phyloP scores from a whole-genome alignment of 2,329 filamentous ascomycete genomes.

The Fusarium mundagurra region DNA sequence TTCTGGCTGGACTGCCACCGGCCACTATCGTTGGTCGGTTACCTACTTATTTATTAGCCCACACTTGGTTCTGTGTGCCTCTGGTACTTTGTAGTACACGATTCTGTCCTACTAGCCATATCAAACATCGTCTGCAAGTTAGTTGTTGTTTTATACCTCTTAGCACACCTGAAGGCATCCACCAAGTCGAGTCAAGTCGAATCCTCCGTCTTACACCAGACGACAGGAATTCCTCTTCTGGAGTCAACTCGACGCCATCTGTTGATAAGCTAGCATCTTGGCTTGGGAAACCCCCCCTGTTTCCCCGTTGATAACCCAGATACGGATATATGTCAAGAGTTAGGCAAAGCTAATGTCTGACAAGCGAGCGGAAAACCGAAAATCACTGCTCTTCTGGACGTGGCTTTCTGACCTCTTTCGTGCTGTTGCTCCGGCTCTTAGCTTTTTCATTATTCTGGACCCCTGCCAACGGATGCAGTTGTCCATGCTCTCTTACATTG shows the following conservation, averaged over 20 bases:
- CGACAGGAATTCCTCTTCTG: neutral
- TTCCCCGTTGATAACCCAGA: conserved; percentile 11
- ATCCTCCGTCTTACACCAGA: conserved; percentile 19
- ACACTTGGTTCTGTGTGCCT: neutral
- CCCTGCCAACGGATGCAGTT: conserved; percentile 27
- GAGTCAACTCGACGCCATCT: neutral
- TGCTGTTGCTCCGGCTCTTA: conserved; percentile 8
- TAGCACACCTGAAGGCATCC: neutral
- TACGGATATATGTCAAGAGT: conserved; percentile 9
- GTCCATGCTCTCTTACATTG: conserved; percentile 32
- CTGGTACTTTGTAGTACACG: neutral
- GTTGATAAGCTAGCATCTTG: conserved; percentile 19
- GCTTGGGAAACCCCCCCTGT: neutral
- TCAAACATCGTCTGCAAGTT: conserved; percentile 1
- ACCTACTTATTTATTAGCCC: no score
- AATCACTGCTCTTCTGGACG: conserved; percentile 31
- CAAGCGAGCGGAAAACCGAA: conserved; percentile 1
- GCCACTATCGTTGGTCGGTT: neutral
- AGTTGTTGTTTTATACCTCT: neutral
- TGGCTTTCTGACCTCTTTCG: conserved; percentile 27
- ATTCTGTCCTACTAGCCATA: neutral
- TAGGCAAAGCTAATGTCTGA: neutral
- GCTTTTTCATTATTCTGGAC: conserved; percentile 13
- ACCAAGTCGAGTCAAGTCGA: conserved; percentile 4
- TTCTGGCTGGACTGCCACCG: neutral